Conservation (phyloP, 768 basidiomycete genomes). For the Naematelia encephala region DNA sequence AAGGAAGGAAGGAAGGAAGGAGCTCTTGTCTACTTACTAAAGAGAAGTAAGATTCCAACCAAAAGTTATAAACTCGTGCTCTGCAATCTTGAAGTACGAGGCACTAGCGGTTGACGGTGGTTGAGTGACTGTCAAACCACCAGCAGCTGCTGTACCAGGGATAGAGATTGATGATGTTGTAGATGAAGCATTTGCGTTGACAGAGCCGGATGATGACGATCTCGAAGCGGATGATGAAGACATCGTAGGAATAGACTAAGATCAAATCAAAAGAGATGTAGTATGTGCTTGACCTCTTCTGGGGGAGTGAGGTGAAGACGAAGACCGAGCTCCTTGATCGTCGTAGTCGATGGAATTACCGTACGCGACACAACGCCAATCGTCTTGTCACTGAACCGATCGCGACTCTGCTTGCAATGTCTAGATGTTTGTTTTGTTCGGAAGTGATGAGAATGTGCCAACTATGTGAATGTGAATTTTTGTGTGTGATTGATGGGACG, state of each 20-base stretch:
- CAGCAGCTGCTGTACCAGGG: constrained; percentile 48
- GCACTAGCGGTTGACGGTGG: constrained; percentile 72
- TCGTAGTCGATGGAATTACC: too few relatives aligned
- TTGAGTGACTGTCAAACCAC: constrained; percentile 53
- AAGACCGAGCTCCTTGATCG: too few relatives aligned
- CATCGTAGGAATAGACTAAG: too few relatives aligned
- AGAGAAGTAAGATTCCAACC: constrained; percentile 85
- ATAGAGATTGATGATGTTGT: constrained; percentile 39
- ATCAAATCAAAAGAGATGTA: too few relatives aligned
- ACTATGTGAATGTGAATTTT: too few relatives aligned
- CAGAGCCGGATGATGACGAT: constrained; percentile 18
- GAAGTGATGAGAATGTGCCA: too few relatives aligned
- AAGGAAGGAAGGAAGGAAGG: neutral
- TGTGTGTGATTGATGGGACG: neutral
- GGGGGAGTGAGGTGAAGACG: too few relatives aligned
- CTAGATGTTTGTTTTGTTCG: too few relatives aligned
- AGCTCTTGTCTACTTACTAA: constrained; percentile 51
- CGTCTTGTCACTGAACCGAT: too few relatives aligned
- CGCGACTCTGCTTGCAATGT: too few relatives aligned
- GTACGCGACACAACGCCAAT: too few relatives aligned
- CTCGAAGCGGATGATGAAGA: constrained; percentile 8
- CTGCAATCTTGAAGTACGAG: constrained; percentile 84
- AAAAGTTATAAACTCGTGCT: constrained; percentile 71
- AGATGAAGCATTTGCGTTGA: neutral
- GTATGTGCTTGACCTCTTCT: too few relatives aligned